phyloP scores from a whole-genome alignment of 108 stramenopile species.

The Asterionellopsis glacialis region DNA sequence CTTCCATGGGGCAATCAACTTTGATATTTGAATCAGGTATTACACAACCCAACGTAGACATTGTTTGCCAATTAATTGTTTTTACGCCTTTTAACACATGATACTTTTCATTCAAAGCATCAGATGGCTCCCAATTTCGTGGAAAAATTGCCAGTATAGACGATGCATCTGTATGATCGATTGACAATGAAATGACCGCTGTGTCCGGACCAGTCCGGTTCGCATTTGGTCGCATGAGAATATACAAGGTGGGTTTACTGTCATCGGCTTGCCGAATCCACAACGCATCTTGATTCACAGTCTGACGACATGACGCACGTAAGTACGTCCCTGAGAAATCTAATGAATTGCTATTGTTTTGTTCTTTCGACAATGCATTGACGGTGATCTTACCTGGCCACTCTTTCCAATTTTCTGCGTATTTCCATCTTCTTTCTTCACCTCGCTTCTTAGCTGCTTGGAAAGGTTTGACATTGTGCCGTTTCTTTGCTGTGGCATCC shows the following conservation, averaged over 20 bases:
- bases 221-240: conserved; percentile 53
- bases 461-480: conserved; percentile 18
- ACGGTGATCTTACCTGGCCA: conserved; percentile 52
- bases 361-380: not conserved
- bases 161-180: conserved; percentile 25
- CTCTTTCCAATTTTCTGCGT: conserved; percentile 52
- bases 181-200: conserved; percentile 48
- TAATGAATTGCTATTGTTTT: not conserved
- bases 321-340: conserved; percentile 30
- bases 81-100: conserved; percentile 12
- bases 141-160: conserved; percentile 38
- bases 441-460: conserved; percentile 13
- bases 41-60: conserved; percentile 18
- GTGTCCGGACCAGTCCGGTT: conserved; percentile 44
- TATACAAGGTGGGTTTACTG: conserved; percentile 33
- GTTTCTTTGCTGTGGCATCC: conserved; percentile 2
- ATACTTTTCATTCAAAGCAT: conserved; percentile 35
- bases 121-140: conserved; percentile 57
- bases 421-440: conserved; percentile 51
- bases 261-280: conserved; percentile 35
- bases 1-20: conserved; percentile 5
- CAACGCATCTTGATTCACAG: conserved; percentile 50
- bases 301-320: conserved; percentile 38
- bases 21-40: conserved; percentile 22
- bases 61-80: not conserved